Evolutionary conservation across 352 stramenopile genomes (phyloP), one percentile per base, ranked within the genome.

Genomic region (Halophytophthora polymorphica): DNA sequence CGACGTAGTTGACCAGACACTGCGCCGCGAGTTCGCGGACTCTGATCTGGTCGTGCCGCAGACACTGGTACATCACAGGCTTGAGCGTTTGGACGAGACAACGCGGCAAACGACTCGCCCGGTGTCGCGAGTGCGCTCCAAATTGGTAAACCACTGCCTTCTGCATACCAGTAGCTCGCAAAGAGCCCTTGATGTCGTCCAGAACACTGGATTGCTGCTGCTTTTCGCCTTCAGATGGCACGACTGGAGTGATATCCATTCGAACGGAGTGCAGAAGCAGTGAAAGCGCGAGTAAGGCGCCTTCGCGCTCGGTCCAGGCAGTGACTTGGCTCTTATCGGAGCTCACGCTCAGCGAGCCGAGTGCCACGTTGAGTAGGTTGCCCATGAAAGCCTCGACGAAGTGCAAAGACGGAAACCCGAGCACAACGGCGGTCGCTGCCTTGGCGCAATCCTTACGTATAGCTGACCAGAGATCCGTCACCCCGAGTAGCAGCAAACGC

Each of bases 381-480:
- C 72, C 58, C 8, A 85, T 57, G 15, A 84, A 69, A 2, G 49
- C 28, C 29, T 86, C 73, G 25, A 86, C 53, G 11, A 58, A 37
- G 17, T 55, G 48, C 29, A 65, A 23, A 5, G 71, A 59, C 7
- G 62, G 48, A 14, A 79, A 54, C 18, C 55, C 29, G n/a, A 77
- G 37, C 12, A 46, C 59, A 25, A 84, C 69, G 2, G 8, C 19
- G 0, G 45, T 45, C 28, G 60, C 51, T 34, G 19, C 39, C 13
- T 50, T 65, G 1, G 72, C 62, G 7, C 53, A 70, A 13, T 84
- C 70, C 56, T 81, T 86, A 14, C 77, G 79, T 7, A 90, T 73
- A 17, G 72, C 72, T 2, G 79, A 90, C 79, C 79, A 90, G 28
- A 90, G 52, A 39, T 90, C 79, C 1, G 69, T 86, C 11, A 82